Base-by-base conservation (phyloP, 1,139 yeast species). In the Diutina pseudorugosa region DNA sequence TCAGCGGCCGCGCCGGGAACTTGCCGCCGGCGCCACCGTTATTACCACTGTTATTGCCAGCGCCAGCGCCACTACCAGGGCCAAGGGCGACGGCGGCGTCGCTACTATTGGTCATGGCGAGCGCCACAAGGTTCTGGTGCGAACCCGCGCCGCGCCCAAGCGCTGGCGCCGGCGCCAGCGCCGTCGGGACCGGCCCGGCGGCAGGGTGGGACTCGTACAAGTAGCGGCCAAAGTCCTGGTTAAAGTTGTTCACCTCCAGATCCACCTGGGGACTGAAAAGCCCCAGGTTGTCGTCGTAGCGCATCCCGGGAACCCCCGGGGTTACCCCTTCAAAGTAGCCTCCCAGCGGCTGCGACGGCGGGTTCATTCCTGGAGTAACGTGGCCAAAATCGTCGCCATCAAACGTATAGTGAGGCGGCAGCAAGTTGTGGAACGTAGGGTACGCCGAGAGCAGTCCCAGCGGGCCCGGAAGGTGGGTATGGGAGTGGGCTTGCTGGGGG, bases 221-320 rank as follows among this genome's bases (percentile, higher is more conserved):
- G 19, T 43, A 23, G 11, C 25, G 23, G 16, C 30, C 33, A 43
- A 43, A 43, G 30, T 43, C 47, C 33, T 43, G 47, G 33, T 43
- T 43, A n/a, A 43, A 45, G 30, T 45, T 27, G 4, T 45, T 45
- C 14, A 27, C 40, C 19, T 45, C 49, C 36, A 45, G 21, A 1
- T 45, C 49, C 40, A 45, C 40, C 23, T 45, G 49, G 19, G 49
- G 49, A 11, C 40, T 45, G 14, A 27, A 25, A 12, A 45, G 14
- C 4, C 36, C 36, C 36, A 11, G 36, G 42, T 6, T n/a, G 3
- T n/a, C 11, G 19, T 45, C 49, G 40, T 45, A 45, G 36, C 49
- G 36, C 49, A 45, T 45, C 14, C 49, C 49, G 21, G 49, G 49
- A 8, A 45, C 49, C n/a, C 49, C 49, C 8, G 49, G 49, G 9